Conservation (phyloP, 2,329 filamentous ascomycete species). For the Fusarium sp. region DNA sequence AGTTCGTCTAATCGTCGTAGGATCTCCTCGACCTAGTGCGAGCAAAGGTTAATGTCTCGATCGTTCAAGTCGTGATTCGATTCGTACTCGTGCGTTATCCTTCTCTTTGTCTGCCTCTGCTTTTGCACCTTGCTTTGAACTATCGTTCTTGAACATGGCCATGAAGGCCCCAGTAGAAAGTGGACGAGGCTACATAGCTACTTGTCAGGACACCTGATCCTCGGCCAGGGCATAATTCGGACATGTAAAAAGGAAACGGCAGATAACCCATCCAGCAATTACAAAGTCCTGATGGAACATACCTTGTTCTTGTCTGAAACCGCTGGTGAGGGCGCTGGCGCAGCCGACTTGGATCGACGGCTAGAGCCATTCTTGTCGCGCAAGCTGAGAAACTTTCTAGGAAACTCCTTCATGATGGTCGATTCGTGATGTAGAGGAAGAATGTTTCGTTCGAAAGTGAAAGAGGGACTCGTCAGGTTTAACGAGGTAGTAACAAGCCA, state of each 20-base stretch:
- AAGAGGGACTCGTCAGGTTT: slow-evolving; percentile 44
- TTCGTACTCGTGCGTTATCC: slow-evolving; percentile 54
- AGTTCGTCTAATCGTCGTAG: slow-evolving; percentile 55
- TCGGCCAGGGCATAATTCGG: background rate
- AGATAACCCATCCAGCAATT: background rate
- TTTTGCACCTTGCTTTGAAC: slow-evolving; percentile 60
- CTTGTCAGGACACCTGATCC: slow-evolving; percentile 17
- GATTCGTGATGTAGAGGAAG: background rate
- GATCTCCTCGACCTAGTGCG: slow-evolving; percentile 56
- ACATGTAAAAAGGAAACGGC: background rate
- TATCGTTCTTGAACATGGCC: slow-evolving; percentile 72
- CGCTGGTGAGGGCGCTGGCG: slow-evolving; percentile 57
- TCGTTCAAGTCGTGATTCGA: background rate
- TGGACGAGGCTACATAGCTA: slow-evolving; percentile 59
- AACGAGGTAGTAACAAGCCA: slow-evolving; percentile 48
- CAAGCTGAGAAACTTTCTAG: slow-evolving; percentile 75
- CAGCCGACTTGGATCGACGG: slow-evolving; percentile 66
- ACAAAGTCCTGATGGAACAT: slow-evolving; percentile 37
- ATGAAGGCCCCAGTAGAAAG: slow-evolving; percentile 68
- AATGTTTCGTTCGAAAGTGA: slow-evolving; percentile 12
- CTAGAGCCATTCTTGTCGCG: slow-evolving; percentile 71
- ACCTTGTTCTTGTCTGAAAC: slow-evolving; percentile 59
- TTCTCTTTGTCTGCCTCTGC: slow-evolving; percentile 62
- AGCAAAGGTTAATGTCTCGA: slow-evolving; percentile 27
- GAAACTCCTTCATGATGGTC: slow-evolving; percentile 64